phyloP scores from a whole-genome alignment of 306 rosid genomes.

The Macrotyloma uniflorum region DNA sequence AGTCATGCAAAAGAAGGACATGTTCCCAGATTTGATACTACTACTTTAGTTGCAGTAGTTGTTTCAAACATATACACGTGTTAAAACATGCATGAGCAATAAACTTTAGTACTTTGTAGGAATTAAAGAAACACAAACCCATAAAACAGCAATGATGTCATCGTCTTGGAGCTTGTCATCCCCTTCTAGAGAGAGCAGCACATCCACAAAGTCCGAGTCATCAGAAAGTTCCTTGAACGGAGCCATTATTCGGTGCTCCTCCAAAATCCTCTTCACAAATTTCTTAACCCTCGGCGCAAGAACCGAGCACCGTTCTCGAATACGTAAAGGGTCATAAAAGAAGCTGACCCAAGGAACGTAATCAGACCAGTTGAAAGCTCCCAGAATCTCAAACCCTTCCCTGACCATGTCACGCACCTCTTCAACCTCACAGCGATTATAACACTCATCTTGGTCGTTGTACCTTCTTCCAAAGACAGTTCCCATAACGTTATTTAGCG shows the following conservation, averaged over 20 bases:
- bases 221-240: slow-evolving; percentile 10
- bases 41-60: neutral
- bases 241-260: slow-evolving; percentile 38
- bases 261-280: slow-evolving; percentile 44
- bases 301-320: slow-evolving; percentile 39
- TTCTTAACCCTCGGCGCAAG: slow-evolving; percentile 52
- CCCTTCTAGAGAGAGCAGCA: slow-evolving; percentile 50
- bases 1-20: neutral
- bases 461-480: slow-evolving; percentile 54
- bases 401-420: slow-evolving; percentile 50
- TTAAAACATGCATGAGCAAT: slow-evolving; percentile 9
- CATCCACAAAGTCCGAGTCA: slow-evolving; percentile 52
- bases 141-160: slow-evolving; percentile 57
- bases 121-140: slow-evolving; percentile 46
- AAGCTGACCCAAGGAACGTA: slow-evolving; percentile 50
- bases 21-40: neutral
- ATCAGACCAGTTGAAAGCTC: slow-evolving; percentile 59
- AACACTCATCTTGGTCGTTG: neutral
- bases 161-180: slow-evolving; percentile 54
- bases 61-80: neutral
- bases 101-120: neutral
- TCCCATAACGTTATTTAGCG: slow-evolving; percentile 51
- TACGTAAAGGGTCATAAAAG: slow-evolving; percentile 44
- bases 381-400: slow-evolving; percentile 58
- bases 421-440: neutral